phyloP scores from a whole-genome alignment of 108 stramenopile species.

The Skeletonema marinoi region DNA sequence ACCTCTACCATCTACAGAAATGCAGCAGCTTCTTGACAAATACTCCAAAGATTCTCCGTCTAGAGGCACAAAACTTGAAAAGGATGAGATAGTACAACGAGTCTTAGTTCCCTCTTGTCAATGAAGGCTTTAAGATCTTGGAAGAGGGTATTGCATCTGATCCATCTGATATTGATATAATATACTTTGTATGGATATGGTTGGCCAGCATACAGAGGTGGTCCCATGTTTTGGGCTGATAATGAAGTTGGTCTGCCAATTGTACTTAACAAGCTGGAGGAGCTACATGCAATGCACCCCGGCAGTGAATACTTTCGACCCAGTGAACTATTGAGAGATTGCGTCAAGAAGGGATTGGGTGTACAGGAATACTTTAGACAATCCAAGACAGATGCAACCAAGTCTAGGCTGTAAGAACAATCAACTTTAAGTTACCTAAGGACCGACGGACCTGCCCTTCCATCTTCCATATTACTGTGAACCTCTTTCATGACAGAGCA shows the following conservation, averaged over 20 bases:
- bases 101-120: conserved; percentile 91
- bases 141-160: conserved; percentile 92
- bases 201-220: conserved; percentile 90
- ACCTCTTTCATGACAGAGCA: too few relatives aligned
- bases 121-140: conserved; percentile 96
- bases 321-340: conserved; percentile 67
- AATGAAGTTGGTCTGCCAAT: conserved; percentile 73
- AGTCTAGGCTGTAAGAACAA: neutral
- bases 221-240: conserved; percentile 63
- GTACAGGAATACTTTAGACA: conserved; percentile 73
- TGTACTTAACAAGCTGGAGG: conserved; percentile 55
- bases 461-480: too few relatives aligned
- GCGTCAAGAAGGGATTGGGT: conserved; percentile 62
- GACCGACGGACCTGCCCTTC: too few relatives aligned
- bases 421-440: too few relatives aligned
- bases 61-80: conserved; percentile 36
- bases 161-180: conserved; percentile 94
- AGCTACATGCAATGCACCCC: conserved; percentile 61
- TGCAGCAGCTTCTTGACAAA: conserved; percentile 62
- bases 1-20: conserved; percentile 77
- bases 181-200: conserved; percentile 96
- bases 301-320: conserved; percentile 78
- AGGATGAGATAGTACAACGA: conserved; percentile 68
- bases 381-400: conserved; percentile 2
- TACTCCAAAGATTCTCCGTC: conserved; percentile 43